Evolutionary conservation across 1,139 yeast genomes (phyloP), one percentile per base, ranked within the genome.

Genomic region (Taiozyma sp.): DNA sequence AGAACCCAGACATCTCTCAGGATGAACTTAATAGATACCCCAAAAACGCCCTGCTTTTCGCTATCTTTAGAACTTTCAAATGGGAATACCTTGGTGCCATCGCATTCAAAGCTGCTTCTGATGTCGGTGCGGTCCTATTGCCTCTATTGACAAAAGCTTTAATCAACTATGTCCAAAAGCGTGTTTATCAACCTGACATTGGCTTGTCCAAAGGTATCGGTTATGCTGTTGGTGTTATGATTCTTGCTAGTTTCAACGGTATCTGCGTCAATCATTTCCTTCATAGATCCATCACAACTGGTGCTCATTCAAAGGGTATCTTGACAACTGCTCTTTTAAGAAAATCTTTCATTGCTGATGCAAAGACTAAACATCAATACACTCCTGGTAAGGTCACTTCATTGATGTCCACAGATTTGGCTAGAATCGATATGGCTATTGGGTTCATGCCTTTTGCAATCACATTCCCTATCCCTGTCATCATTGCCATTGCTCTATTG

Each of bases 401-500:
- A 14, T 68, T 88, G 62, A 76, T 88, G 68, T 85, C 93, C 14
- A 83, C 95, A 2, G 96, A 88, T 64, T 74, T 89, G 50, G 80
- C 91, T 29, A 79, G 96, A 62, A 77, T 89, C 42, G 96, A 88
- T 63, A 78, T 87, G 62, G 93, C 95, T 6, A 65, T 82, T 35
- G 80, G 83, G 9, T 85, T 85, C 68, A 85, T 83, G 58, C 88
- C 90, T 3, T 79, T 82, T 62, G 68, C 82, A 13, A 67, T 85
- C 53, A 75, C 83, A 21, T 76, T 86, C 60, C 85, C 90, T 0
- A 71, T 82, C n/a, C 79, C 85, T 1, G 67, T 83, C 16, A 75
- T 71, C 16, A 74, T 82, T 47, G 75, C 85, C 45, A 75, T 88
- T 52, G 89, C 80, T 1, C 70, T 88, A 43, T 75, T 89, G 49